Base-by-base conservation (phyloP, 306 rosid species). In the Dryas octopetala region DNA sequence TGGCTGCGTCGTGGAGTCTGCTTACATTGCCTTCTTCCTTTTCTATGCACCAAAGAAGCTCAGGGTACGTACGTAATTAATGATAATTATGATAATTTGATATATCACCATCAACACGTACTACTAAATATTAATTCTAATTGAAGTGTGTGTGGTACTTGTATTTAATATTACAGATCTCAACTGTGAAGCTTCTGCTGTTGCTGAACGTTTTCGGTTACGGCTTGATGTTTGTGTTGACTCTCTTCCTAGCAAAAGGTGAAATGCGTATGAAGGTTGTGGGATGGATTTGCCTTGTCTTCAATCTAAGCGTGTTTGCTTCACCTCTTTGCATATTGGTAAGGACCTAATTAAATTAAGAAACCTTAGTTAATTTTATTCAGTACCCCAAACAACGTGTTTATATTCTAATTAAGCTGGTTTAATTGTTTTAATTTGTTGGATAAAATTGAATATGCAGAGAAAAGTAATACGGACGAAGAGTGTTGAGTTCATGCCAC, bases 401-500 rank as follows among this genome's bases (percentile, higher is more conserved):
- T 32, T 32, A 32, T 32, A 32, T 32, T 32, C 38, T 32, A 32
- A 32, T 32, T 32, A 32, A 32, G 38, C 38, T 32, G 38, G 38
- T 32, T 32, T 32, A 32, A 32, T 32, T 32, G 38, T 32, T 32
- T 32, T 32, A 32, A 32, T 32, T 32, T 32, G 38, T 32, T 32
- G 38, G 38, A 32, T 32, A 32, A 32, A 32, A 32, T 32, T 32
- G 38, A 32, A 32, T 41, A 7, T 86, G 86, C 90, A 95, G 99
- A 88, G 85, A 4, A 80, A 79, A 83, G 98, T 96, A 1, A 88
- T 90, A 40, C 77, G 60, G 75, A 90, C 98, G 0, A 86, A 85
- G 85, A 92, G 98, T 19, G 98, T 92, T 28, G 98, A 96, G 76
- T 96, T 74, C 87, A 90, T 96, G 99, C 99, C 98, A 0, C 89